These are phyloP conservation scores for Colletotrichum gigasporum DNA, from an alignment of 2,329 filamentous ascomycete species.

Conservation along the genomic window DNA sequence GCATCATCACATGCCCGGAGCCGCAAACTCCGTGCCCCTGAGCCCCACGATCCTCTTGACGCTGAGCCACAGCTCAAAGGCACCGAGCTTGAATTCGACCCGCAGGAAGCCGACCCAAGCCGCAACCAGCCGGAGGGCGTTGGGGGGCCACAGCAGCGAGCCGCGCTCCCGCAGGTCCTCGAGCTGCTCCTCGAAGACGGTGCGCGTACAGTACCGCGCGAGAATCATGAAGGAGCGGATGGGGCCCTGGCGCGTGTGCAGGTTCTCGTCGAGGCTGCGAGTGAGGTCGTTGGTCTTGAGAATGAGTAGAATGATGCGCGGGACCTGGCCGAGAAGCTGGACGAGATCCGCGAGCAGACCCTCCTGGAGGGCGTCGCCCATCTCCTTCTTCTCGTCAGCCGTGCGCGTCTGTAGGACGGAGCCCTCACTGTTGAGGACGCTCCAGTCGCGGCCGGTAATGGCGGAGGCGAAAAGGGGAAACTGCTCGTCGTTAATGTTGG, in stretches of 20 bases:
- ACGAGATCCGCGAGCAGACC: constrained; percentile 90
- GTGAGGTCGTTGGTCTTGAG: constrained; percentile 98
- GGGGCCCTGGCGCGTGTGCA: constrained; percentile 77
- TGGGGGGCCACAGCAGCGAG: constrained; percentile 67
- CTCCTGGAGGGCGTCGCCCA: constrained; percentile 84
- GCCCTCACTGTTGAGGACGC: constrained; percentile 61
- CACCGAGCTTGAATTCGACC: constrained; percentile 70
- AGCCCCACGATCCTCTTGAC: constrained; percentile 58
- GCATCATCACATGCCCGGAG: constrained; percentile 25
- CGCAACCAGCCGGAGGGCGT: constrained; percentile 60
- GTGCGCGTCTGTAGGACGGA: constrained; percentile 70
- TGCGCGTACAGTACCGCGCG: constrained; percentile 73
- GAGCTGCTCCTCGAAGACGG: constrained; percentile 71
- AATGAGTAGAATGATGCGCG: constrained; percentile 91
- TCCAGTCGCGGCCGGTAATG: constrained; percentile 93
- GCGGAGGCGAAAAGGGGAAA: constrained; percentile 96
- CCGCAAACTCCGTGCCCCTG: constrained; percentile 28
- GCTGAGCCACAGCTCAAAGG: constrained; percentile 70
- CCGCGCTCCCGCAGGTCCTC: constrained; percentile 64
- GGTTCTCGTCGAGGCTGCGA: constrained; percentile 89
- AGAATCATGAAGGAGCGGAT: constrained; percentile 74
- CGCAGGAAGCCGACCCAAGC: constrained; percentile 68
- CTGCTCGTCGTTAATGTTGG: constrained; percentile 86
- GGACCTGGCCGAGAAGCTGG: constrained; percentile 86
- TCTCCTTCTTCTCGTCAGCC: constrained; percentile 83